Conservation (phyloP, 176 grass and related monocot species). For the Carex pumila region DNA sequence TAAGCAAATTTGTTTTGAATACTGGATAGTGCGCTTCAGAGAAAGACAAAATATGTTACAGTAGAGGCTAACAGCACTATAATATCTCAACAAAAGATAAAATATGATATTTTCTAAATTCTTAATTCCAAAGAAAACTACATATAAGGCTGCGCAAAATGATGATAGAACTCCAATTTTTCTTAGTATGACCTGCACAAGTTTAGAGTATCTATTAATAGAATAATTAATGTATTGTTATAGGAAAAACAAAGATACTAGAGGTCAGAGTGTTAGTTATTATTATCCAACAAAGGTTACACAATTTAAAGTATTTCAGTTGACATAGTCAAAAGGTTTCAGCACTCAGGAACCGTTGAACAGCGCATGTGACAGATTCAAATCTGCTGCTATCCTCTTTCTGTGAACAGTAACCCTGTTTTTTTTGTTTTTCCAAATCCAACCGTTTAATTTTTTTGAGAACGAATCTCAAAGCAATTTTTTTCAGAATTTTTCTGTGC, state of each 20-base stretch:
- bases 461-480: no score
- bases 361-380: not conserved
- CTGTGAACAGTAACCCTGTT: no score
- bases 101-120: not conserved
- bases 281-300: not conserved
- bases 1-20: not conserved
- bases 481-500: no score
- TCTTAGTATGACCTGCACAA: not conserved
- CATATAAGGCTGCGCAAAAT: not conserved
- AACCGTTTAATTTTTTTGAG: no score
- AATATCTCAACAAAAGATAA: not conserved
- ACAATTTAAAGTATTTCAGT: not conserved
- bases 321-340: not conserved
- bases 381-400: not conserved
- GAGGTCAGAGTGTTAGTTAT: no score
- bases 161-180: not conserved
- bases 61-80: not conserved
- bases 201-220: not conserved
- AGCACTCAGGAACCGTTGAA: not conserved
- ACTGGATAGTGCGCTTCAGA: not conserved
- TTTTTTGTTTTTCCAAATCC: no score
- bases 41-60: not conserved
- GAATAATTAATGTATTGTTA: not conserved
- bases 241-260: not conserved
- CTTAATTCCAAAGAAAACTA: not conserved